phyloP scores from a whole-genome alignment of 139 green algal species.

The Zygnema circumcarinatum region DNA sequence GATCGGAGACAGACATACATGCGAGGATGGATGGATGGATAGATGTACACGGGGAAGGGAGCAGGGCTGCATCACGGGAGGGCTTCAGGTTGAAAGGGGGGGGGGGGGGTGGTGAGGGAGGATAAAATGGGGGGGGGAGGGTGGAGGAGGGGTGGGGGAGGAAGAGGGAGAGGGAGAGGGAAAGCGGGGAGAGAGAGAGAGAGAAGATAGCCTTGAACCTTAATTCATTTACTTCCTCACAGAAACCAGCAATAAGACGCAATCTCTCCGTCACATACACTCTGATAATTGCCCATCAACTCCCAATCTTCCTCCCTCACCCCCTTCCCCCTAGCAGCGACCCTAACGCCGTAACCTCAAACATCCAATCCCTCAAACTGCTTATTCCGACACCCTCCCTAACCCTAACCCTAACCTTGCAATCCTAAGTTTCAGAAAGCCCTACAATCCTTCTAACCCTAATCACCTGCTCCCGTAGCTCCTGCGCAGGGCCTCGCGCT shows the following conservation, averaged over 20 bases:
- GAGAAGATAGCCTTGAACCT: background rate
- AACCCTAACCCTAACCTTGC: too few relatives aligned
- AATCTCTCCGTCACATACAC: too few relatives aligned
- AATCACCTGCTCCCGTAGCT: constrained; percentile 47
- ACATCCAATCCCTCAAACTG: background rate
- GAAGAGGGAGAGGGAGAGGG: background rate
- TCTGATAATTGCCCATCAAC: too few relatives aligned
- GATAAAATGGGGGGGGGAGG: background rate
- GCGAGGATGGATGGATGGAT: background rate
- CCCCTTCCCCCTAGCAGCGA: background rate
- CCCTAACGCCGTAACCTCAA: too few relatives aligned
- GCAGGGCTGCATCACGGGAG: background rate
- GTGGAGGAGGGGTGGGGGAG: background rate
- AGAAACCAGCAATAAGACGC: too few relatives aligned
- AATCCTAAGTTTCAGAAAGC: too few relatives aligned
- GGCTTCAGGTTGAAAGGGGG: background rate
- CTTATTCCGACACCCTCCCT: too few relatives aligned
- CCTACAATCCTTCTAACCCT: too few relatives aligned
- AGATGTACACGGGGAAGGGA: background rate
- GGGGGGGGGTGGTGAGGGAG: background rate
- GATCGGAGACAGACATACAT: too few relatives aligned
- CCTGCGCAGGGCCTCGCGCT: constrained; percentile 28
- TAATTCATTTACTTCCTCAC: background rate
- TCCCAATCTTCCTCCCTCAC: background rate
- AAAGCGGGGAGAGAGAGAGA: background rate